A percentile compares a stretch with the other conserved stretches of the same genome.
phyloP scores from a whole-genome alignment of 1,139 yeast species.

The Yamadazyma conglobata region DNA sequence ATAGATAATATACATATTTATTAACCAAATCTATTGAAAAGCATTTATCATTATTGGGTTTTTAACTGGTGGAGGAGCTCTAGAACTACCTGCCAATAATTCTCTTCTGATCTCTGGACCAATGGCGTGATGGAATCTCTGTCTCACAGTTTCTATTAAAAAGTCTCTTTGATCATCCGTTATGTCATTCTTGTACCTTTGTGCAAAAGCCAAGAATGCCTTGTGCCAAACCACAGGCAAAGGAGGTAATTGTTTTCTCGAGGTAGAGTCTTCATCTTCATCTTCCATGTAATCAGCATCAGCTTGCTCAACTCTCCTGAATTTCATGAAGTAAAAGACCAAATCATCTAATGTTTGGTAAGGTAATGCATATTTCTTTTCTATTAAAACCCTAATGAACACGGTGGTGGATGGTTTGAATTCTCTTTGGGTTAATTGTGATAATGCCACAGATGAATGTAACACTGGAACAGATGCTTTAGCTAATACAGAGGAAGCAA shows the following conservation, averaged over 20 bases:
- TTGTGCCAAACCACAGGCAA: constrained; percentile 98
- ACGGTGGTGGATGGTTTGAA: constrained; percentile 87
- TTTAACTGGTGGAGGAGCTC: constrained; percentile 24
- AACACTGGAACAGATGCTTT: constrained; percentile 91
- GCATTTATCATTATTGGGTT: constrained; percentile 42
- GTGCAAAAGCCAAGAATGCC: constrained; percentile 89
- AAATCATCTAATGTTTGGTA: constrained; percentile 93
- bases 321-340: constrained; percentile 93
- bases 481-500: constrained; percentile 86
- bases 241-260: constrained; percentile 49
- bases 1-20: constrained; percentile 2
- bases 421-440: constrained; percentile 79
- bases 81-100: constrained; percentile 70
- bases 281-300: constrained; percentile 23
- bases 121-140: constrained; percentile 81
- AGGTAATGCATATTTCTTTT: constrained; percentile 94
- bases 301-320: constrained; percentile 52
- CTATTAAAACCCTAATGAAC: constrained; percentile 82
- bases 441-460: constrained; percentile 93
- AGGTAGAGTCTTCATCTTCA: constrained; percentile 27
- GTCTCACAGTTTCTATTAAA: constrained; percentile 84
- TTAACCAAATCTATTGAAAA: constrained; percentile 18
- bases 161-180: constrained; percentile 97
- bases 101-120: constrained; percentile 97
- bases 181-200: constrained; percentile 92